phyloP scores from a whole-genome alignment of 2,329 filamentous ascomycete genomes.

The Fusarium duplospermum region DNA sequence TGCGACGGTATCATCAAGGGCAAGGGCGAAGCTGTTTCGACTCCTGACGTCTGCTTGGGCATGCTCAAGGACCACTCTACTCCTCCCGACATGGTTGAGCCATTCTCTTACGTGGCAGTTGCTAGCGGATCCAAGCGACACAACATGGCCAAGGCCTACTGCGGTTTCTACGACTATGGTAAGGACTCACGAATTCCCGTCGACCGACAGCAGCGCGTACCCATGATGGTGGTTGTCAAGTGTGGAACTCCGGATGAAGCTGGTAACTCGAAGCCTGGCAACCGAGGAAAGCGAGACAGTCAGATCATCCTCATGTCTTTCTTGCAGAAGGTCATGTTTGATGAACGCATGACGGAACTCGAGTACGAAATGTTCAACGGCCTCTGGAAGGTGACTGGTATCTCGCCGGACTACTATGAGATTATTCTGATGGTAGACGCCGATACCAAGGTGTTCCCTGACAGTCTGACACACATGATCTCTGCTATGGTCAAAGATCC shows the following conservation, averaged over 20 bases:
- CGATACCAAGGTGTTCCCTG: conserved; percentile 98
- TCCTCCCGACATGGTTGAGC: conserved; percentile 82
- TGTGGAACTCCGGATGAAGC: conserved; percentile 92
- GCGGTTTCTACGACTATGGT: conserved; percentile 98
- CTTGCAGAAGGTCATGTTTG: conserved; percentile 99
- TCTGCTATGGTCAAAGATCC: conserved; percentile 99
- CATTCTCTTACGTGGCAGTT: conserved; percentile 96
- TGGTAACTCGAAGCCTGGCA: conserved; percentile 86
- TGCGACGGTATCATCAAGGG: conserved; percentile 99
- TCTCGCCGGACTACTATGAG: conserved; percentile 98
- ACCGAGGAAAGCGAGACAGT: conserved; percentile 98
- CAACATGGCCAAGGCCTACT: conserved; percentile 99
- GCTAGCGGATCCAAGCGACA: conserved; percentile 96
- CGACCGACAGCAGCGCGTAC: conserved; percentile 95
- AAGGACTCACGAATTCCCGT: conserved; percentile 79
- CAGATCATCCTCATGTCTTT: conserved; percentile 99
- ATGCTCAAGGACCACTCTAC: conserved; percentile 96
- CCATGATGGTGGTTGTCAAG: conserved; percentile 97
- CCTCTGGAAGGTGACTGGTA: conserved; percentile 97
- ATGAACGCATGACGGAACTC: conserved; percentile 99
- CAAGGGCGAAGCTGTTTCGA: conserved; percentile 85
- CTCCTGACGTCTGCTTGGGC: conserved; percentile 86
- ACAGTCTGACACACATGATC: conserved; percentile 98
- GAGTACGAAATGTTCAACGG: conserved; percentile 99
- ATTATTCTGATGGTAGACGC: conserved; percentile 99